Evolutionary conservation across 345 rosid species (phyloP), one percentile per base, ranked within the genome.

Genomic region (Sisymbrium irio): DNA sequence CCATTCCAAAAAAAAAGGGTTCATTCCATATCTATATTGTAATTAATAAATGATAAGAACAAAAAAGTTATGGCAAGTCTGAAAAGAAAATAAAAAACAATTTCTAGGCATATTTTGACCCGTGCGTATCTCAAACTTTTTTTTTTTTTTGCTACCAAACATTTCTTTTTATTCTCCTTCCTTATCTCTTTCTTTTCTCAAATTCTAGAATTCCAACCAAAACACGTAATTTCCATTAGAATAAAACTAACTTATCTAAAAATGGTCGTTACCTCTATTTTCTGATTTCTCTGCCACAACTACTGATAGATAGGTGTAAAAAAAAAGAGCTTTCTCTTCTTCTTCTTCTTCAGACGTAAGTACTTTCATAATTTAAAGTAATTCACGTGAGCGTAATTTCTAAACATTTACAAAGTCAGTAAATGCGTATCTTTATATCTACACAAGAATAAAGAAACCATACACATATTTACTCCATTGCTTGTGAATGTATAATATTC

Each of bases 361-460:
- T 65, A 50, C 47, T 19, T 44, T 32, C 57, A 17, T 44, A 45
- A 33, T 9, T 2, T 0, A 45, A 44, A 7, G 7, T 10, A 40
- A 9, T 32, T 42, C 36, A 13, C 27, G 55, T 51, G 69, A 53
- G 15, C 28, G 28, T 13, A 7, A 8, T 61, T 71, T 50, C 25
- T 10, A 19, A 57, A 57, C 39, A 35, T n/a, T 70, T 20, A 14
- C 20, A 9, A 56, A 32, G 20, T 44, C 40, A 71, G 19, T 51
- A 32, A 73, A 73, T 57, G 66, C 67, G 49, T 74, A 58, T 66
- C 72, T 66, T 74, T 39, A 39, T 49, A 39, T 40, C 19, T 60
- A 60, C 73, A 67, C 42, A 50, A 59, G 50, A 39, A 66, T 25
- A 71, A 39, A 63, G 37, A 72, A 62, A 63, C 70, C 44, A 22